These are phyloP conservation scores for Papilionanthe hybrid DNA, from an alignment of 116 monocot genomes.

Conservation along the genomic window DNA sequence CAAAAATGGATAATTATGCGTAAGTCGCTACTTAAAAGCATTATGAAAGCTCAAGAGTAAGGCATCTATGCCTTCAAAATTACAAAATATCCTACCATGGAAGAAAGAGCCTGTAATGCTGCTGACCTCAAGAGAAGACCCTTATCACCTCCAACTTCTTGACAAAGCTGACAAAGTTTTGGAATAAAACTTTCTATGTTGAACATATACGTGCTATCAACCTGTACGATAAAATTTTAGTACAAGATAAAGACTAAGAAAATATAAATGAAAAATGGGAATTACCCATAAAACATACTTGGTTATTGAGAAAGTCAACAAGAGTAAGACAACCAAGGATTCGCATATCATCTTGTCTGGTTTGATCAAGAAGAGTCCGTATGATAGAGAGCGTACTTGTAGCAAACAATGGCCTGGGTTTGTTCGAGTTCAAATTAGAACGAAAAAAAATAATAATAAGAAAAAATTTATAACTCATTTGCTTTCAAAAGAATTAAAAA, in stretches of 20 bases:
- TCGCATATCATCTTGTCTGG: slow-evolving; percentile 62
- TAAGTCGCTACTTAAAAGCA: background rate
- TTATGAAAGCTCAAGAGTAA: background rate
- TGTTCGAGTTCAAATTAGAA: slow-evolving; percentile 12
- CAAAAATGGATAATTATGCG: background rate
- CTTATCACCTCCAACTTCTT: slow-evolving; percentile 52
- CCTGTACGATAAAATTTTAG: slow-evolving; percentile 37
- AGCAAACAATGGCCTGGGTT: slow-evolving; percentile 76
- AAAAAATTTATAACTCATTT: background rate
- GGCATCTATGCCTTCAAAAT: background rate
- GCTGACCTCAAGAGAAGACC: slow-evolving; percentile 56
- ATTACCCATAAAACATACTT: slow-evolving; percentile 36
- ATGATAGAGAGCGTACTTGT: slow-evolving; percentile 60
- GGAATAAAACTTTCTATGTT: slow-evolving; percentile 83
- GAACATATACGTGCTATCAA: slow-evolving; percentile 87
- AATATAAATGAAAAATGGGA: background rate
- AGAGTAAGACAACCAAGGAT: slow-evolving; percentile 80
- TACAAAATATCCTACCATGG: slow-evolving; percentile 52
- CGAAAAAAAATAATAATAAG: background rate
- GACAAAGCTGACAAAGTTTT: slow-evolving; percentile 84
- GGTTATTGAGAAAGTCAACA: slow-evolving; percentile 77
- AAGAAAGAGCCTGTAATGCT: slow-evolving; percentile 83
- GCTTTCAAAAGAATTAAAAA: no score
- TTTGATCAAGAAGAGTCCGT: slow-evolving; percentile 72
- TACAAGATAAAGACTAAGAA: background rate